Conservation (phyloP, 352 stramenopile genomes). For the Phytophthora meadii region DNA sequence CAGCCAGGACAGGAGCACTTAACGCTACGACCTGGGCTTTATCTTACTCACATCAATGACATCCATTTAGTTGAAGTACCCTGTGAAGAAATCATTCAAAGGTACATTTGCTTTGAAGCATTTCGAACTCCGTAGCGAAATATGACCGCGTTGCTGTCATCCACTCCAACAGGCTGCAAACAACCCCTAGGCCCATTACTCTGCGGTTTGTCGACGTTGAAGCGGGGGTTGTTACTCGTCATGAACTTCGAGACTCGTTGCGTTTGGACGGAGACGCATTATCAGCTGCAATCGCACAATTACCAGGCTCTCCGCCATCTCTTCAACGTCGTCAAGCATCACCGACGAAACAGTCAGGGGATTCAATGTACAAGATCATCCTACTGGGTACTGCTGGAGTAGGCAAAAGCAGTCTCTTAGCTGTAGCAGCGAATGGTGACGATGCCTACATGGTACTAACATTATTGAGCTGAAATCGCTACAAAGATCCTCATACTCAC, state of each 20-base stretch:
- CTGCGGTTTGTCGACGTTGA: conserved; percentile 83
- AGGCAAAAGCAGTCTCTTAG: conserved; percentile 80
- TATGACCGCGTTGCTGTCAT: too few relatives aligned
- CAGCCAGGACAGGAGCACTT: conserved; percentile 68
- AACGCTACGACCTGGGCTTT: conserved; percentile 68
- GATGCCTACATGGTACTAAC: conserved; percentile 48
- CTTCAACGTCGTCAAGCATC: conserved; percentile 24
- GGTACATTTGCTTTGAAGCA: conserved; percentile 24
- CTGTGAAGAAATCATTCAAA: conserved; percentile 75
- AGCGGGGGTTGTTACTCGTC: conserved; percentile 73
- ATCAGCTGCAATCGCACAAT: conserved; percentile 26
- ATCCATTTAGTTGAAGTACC: conserved; percentile 63
- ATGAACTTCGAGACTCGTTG: conserved; percentile 76
- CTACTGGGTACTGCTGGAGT: conserved; percentile 80
- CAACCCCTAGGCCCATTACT: conserved; percentile 58
- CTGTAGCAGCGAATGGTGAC: conserved; percentile 69
- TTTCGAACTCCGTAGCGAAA: background rate
- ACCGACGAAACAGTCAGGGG: conserved; percentile 1
- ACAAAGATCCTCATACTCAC: background rate
- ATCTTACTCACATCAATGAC: conserved; percentile 86
- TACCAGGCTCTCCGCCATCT: conserved; percentile 11
- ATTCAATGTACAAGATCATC: conserved; percentile 78
- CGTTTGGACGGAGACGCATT: conserved; percentile 47
- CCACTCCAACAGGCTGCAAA: conserved; percentile 49
- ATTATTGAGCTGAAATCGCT: too few relatives aligned